Evolutionary conservation across 352 stramenopile genomes (phyloP), one percentile per base, ranked within the genome.

Genomic region (Phytophthora europaea): DNA sequence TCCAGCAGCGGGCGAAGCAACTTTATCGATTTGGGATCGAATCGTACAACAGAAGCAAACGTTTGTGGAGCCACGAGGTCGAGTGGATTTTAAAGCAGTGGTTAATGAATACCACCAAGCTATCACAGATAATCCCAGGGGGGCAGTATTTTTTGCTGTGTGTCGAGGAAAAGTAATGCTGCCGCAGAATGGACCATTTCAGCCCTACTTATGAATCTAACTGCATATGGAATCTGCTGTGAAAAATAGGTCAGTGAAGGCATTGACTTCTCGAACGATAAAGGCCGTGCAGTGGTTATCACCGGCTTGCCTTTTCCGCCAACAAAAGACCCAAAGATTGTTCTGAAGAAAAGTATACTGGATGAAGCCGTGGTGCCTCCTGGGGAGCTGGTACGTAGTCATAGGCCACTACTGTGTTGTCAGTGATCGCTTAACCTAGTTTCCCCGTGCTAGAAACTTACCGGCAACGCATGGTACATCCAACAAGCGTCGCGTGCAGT

Each of bases 241-340:
- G 28, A 15, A 55, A 22, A n/a, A 20, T 54, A 94, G 88, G 98
- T 99, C 16, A 98, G 90, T 54, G 98, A 99, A 87, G 98, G 98
- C 6, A 98, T 99, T 58, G 98, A 99, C 76, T 99, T 99, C 79
- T 95, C 90, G 3, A 98, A 99, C 81, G 85, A 99, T 48, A 98
- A 98, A 85, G 98, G 97, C 33, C 91, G 98, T 65, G 94, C 94
- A 8, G 98, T 99, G 6, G 88, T 99, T 43, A 99, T 99, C 61
- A 99, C 98, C n/a, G 98, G 98, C 8, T 84, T 99, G 12, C 98
- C 98, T 13, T 99, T 99, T 83, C 93, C 98, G 1, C 97, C 98
- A 2, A 97, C 94, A 6, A 96, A 98, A 79, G 98, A 99, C 81
- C 94, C 97, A 2, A 99, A 99, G 75, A 98, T 99, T 31, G 88